These are phyloP conservation scores for Oenanthe sinensis DNA, from an alignment of 129 eudicot species.

Conservation along the genomic window DNA sequence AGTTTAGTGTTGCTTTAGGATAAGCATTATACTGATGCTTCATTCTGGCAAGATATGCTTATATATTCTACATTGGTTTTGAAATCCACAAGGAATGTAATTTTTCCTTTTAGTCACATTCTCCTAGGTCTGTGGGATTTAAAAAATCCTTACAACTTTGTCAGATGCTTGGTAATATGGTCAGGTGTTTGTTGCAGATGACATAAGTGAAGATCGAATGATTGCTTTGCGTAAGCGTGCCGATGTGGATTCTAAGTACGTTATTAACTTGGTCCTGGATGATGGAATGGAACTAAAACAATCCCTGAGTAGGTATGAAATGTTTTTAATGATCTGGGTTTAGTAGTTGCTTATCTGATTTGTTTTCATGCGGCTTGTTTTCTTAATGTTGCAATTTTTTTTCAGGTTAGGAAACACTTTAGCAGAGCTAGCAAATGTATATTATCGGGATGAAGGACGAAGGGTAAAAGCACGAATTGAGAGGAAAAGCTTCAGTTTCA, in stretches of 20 bases:
- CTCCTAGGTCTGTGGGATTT: neutral
- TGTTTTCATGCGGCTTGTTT: neutral
- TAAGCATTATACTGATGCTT: neutral
- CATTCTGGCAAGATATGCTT: neutral
- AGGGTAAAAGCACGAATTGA: constrained; percentile 78
- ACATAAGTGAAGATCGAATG: constrained; percentile 74
- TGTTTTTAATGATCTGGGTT: constrained; percentile 2
- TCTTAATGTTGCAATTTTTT: constrained; percentile 8
- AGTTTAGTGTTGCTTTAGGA: neutral
- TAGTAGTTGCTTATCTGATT: constrained; percentile 7
- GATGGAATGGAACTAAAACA: constrained; percentile 50
- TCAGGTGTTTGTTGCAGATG: constrained; percentile 42
- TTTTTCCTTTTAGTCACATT: neutral
- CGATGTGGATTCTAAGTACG: constrained; percentile 72
- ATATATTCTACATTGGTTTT: neutral
- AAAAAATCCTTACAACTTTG: neutral
- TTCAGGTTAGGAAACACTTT: constrained; percentile 67
- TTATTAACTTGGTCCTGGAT: constrained; percentile 43
- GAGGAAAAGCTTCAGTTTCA: constrained; percentile 47
- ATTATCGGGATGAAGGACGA: constrained; percentile 90
- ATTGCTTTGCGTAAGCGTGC: constrained; percentile 84
- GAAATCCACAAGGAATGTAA: neutral
- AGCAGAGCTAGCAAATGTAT: constrained; percentile 61
- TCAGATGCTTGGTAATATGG: constrained; percentile 9
- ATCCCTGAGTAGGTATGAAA: constrained; percentile 65